A percentile compares a stretch with the other conserved stretches of the same genome.
Conservation (phyloP, 108 stramenopile genomes). For the Mayamaea pseudoterrestris region DNA sequence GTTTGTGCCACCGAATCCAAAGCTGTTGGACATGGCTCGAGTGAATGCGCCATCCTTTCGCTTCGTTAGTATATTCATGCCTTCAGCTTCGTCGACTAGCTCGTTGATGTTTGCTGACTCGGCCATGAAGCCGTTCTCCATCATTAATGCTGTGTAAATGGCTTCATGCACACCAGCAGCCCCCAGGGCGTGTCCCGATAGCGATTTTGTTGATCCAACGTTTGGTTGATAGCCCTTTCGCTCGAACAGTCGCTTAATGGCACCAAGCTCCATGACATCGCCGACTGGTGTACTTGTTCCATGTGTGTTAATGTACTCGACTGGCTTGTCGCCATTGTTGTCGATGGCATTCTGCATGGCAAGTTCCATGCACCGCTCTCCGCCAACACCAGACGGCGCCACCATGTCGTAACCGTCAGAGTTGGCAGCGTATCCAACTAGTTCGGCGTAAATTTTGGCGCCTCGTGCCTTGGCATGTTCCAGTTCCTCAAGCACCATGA, state of each 20-base stretch:
- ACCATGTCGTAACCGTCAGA: slow-evolving; percentile 99
- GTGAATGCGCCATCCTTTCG: slow-evolving; percentile 85
- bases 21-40: slow-evolving; percentile 95
- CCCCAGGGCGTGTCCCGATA: slow-evolving; percentile 94
- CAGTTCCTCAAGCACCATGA: slow-evolving; percentile 91
- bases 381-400: slow-evolving; percentile 94
- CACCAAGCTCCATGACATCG: slow-evolving; percentile 87
- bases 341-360: slow-evolving; percentile 75
- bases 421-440: slow-evolving; percentile 93
- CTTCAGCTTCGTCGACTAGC: slow-evolving; percentile 85
- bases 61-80: slow-evolving; percentile 81
- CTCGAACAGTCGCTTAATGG: slow-evolving; percentile 80
- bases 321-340: slow-evolving; percentile 48
- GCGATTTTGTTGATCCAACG: slow-evolving; percentile 94
- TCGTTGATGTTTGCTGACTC: slow-evolving; percentile 87
- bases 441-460: slow-evolving; percentile 91
- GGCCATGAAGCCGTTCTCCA: slow-evolving; percentile 92
- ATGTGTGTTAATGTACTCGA: slow-evolving; percentile 97
- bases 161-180: slow-evolving; percentile 98
- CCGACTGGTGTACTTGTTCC: slow-evolving; percentile 98
- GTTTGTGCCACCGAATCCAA: slow-evolving; percentile 99
- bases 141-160: slow-evolving; percentile 89
- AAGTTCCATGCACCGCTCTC: slow-evolving; percentile 83
- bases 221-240: slow-evolving; percentile 80
- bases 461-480: slow-evolving; percentile 95